Conservation (phyloP, 2,329 filamentous ascomycete species). For the Tolypocladium endophyticum region DNA sequence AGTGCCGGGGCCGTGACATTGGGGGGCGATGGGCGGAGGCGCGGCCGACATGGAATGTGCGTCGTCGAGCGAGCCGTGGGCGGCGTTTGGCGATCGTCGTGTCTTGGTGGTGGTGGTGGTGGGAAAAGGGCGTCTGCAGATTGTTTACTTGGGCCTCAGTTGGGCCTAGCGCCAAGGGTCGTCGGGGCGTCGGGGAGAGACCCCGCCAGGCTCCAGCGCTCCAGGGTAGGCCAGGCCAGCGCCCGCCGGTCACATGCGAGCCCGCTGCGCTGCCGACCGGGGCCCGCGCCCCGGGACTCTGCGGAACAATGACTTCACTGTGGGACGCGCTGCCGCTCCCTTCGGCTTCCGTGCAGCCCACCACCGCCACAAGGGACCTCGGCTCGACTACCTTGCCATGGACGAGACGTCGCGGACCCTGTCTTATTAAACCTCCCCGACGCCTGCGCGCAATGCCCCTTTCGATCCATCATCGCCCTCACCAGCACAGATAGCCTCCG, state of each 20-base stretch:
- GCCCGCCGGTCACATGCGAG: background rate
- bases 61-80: background rate
- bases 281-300: background rate
- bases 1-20: constrained; percentile 18
- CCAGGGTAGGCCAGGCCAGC: background rate
- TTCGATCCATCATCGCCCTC: background rate
- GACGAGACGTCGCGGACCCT: background rate
- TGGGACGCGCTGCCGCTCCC: background rate
- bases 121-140: background rate
- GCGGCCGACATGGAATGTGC: background rate
- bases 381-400: background rate
- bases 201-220: background rate
- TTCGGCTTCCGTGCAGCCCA: background rate
- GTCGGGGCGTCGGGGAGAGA: too few species aligned
- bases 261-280: background rate
- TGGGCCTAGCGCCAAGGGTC: constrained; percentile 10
- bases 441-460: background rate
- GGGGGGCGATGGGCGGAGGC: constrained; percentile 4
- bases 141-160: constrained; percentile 19
- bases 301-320: background rate
- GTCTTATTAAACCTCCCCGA: background rate
- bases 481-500: background rate
- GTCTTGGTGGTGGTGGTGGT: background rate
- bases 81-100: background rate
- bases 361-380: background rate